These are phyloP conservation scores for Hypoxylon subgilvum DNA, from an alignment of 495 filamentous ascomycete species.

Conservation along the genomic window DNA sequence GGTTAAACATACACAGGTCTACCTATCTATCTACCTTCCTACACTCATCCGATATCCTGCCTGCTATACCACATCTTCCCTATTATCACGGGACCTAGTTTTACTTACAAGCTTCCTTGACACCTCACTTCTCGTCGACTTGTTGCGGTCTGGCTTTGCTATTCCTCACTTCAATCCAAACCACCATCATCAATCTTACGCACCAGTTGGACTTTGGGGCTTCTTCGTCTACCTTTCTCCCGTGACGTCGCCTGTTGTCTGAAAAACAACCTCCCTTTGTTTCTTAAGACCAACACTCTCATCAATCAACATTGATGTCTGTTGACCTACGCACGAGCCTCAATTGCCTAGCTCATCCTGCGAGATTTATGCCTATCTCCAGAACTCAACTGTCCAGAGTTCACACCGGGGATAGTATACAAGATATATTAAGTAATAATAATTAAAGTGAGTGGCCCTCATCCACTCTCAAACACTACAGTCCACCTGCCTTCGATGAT, in stretches of 20 bases:
- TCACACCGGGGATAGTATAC: conserved; percentile 71
- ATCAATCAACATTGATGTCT: conserved; percentile 70
- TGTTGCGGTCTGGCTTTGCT: conserved; percentile 1
- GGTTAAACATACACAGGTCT: conserved; percentile 17
- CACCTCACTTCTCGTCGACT: conserved; percentile 16
- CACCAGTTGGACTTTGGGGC: conserved; percentile 11
- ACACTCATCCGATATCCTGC: background rate
- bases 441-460: conserved; percentile 40
- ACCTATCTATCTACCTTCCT: conserved; percentile 8
- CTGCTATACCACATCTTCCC: background rate
- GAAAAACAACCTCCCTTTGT: conserved; percentile 15
- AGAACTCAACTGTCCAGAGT: conserved; percentile 74
- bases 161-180: conserved; percentile 20
- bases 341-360: conserved; percentile 71
- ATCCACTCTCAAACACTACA: conserved; percentile 2
- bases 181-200: conserved; percentile 1
- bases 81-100: background rate
- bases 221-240: conserved; percentile 14
- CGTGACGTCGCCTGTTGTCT: conserved; percentile 33
- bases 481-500: background rate
- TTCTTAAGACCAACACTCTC: conserved; percentile 34
- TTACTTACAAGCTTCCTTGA: conserved; percentile 16
- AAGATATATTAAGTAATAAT: conserved; percentile 55
- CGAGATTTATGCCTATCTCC: conserved; percentile 73
- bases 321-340: conserved; percentile 73